Base-by-base conservation (phyloP, 345 rosid genomes). In the Limnanthes douglasii region DNA sequence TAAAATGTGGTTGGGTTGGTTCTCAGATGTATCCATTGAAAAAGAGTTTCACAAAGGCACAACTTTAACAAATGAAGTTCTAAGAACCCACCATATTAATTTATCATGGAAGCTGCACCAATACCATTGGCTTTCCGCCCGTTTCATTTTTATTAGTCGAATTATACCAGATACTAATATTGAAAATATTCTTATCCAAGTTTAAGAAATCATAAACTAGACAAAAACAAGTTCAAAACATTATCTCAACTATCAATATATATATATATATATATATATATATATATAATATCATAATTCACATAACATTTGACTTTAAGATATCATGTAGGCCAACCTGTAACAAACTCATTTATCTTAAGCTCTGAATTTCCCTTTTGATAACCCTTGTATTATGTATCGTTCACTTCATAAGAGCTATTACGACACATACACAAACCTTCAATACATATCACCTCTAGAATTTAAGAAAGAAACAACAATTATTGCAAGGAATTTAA, bases 141-240 rank as follows among this genome's bases (percentile, higher is more conserved):
- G 60, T 24, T 33, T 53, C 59, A 50, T 77, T 59, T 58, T 57
- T 65, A 39, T 66, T 68, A 16, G 78, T 73, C 8, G 93, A 67
- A 56, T 92, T 92, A 64, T 80, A 92, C 99, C 96, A 81, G 45
- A 85, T 53, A 64, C 23, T 65, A 55, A 73, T 73, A 32, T 73
- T 81, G 50, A 78, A 78, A 44, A 26, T 69, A 24, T 22, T 71
- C 25, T 6, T 24, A 45, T 69, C 41, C 24, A 96, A 70, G 60
- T 78, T 66, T 59, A 71, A 61, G 62, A 81, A 75, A 75, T 92
- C 99, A 66, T 85, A 92, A 10, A 70, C 98, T 90, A 62, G 26
- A 27, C 28, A 26, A 59, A 52, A 49, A 12, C 14, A 16, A 8
- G 6, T 12, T 8, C 30, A 6, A 41, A 46, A 18, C 2, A n/a